Evolutionary conservation across 1,139 yeast genomes (phyloP).

Genomic region (Martiniozyma asiatica): DNA sequence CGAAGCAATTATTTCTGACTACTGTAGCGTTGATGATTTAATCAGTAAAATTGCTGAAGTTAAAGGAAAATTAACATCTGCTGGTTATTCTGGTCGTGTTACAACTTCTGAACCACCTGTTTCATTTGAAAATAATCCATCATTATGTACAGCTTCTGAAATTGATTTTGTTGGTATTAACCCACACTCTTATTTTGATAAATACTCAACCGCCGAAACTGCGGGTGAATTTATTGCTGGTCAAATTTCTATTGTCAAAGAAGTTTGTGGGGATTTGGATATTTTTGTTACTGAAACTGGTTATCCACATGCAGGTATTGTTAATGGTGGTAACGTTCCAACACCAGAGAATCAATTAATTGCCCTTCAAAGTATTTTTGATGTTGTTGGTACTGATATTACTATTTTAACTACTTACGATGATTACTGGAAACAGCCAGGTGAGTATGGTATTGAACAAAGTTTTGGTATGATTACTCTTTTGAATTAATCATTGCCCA

Average conservation of each 20-base stretch:
- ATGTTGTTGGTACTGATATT: slow-evolving; percentile 43
- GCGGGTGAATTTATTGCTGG: slow-evolving; percentile 65
- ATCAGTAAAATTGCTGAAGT: slow-evolving; percentile 53
- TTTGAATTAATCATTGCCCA: too few relatives aligned
- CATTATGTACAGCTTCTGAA: slow-evolving; percentile 52
- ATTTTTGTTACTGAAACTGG: slow-evolving; percentile 75
- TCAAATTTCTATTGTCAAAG: slow-evolving; percentile 43
- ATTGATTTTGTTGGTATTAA: slow-evolving; percentile 77
- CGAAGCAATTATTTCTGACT: slow-evolving; percentile 65
- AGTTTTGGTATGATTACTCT: slow-evolving; percentile 63
- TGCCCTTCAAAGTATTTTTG: slow-evolving; percentile 53
- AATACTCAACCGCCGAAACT: slow-evolving; percentile 42
- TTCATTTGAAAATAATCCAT: slow-evolving; percentile 49
- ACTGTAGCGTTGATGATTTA: slow-evolving; percentile 45
- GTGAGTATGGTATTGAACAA: slow-evolving; percentile 75
- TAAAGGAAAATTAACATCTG: slow-evolving; percentile 39
- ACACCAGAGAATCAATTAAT: slow-evolving; percentile 51
- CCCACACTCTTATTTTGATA: slow-evolving; percentile 77
- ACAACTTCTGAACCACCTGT: slow-evolving; percentile 87
- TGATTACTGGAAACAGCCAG: slow-evolving; percentile 85
- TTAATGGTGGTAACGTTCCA: slow-evolving; percentile 68
- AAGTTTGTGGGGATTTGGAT: slow-evolving; percentile 35
- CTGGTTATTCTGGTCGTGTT: slow-evolving; percentile 69
- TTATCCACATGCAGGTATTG: slow-evolving; percentile 65
- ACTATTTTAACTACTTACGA: slow-evolving; percentile 67